Base-by-base conservation (phyloP, 176 grass and related monocot genomes). In the Zea luxurians region DNA sequence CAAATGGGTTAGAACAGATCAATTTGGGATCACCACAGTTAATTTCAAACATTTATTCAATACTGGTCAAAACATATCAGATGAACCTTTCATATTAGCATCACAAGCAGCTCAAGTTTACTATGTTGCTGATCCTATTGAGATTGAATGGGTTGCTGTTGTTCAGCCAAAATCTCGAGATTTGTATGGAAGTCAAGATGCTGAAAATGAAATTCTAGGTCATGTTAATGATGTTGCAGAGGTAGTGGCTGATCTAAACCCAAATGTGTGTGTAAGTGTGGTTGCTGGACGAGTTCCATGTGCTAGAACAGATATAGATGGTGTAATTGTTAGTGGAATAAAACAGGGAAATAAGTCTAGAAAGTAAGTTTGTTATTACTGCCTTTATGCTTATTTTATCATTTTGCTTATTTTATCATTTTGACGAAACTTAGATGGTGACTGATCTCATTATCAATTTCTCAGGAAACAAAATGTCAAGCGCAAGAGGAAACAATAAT, bases 81-180 rank as follows among this genome's bases (percentile, higher is more conserved):
- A 27, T 27, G 27, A 27, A 27, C 27, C 27, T 27, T 27, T 27
- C 27, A 27, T 27, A 27, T 27, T 27, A 27, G 27, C 27, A 27
- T 27, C 27, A 27, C 27, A 27, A 27, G 27, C 27, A 27, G 27
- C 27, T 27, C 27, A 27, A 27, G 27, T 27, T 27, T 27, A 0
- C 27, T 68, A 68, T 68, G 65, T 68, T 41, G 7, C 12, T n/a
- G 65, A 68, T 68, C 40, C 40, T 9, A 4, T 68, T 68, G 40
- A 68, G 0, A 27, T 1, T 27, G 27, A 27, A 27, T 27, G 27
- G 27, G 27, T 27, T 27, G 27, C 27, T 27, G 63, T 68, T 68
- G 16, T 68, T 44, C 40, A 68, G 11, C 18, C 40, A 18, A 18
- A 68, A 68, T 40, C 65, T 18, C 17, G 38, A 64, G 62, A 64